Conservation (phyloP, 805 yeast genomes). For the Candida vartiovaarae region DNA sequence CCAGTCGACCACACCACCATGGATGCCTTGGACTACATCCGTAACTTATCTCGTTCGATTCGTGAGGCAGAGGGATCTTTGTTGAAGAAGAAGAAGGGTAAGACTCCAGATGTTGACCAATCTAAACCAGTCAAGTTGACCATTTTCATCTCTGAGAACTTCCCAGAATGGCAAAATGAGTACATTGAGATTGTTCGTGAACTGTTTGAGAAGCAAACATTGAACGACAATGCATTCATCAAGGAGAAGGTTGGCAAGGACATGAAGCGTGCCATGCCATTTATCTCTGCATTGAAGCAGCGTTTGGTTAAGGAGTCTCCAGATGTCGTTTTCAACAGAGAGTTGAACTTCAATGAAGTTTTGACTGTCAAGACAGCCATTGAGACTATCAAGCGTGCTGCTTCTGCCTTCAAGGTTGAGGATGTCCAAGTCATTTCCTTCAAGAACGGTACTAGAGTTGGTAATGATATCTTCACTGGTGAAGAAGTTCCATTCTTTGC, state of each 20-base stretch:
- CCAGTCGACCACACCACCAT: constrained; percentile 55
- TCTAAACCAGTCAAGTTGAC: constrained; percentile 67
- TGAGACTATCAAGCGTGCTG: constrained; percentile 52
- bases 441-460: constrained; percentile 55
- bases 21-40: constrained; percentile 74
- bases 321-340: constrained; percentile 79
- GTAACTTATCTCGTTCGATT: constrained; percentile 69
- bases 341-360: constrained; percentile 74
- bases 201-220: constrained; percentile 55
- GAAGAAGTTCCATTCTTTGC: constrained; percentile 57
- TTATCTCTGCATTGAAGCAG: constrained; percentile 78
- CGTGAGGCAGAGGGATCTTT: constrained; percentile 91
- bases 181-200: constrained; percentile 77
- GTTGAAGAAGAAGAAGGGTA: constrained; percentile 77
- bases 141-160: constrained; percentile 69
- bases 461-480: constrained; percentile 61
- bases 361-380: constrained; percentile 53
- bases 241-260: constrained; percentile 73
- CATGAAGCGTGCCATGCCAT: constrained; percentile 98
- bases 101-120: constrained; percentile 63
- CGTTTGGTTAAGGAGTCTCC: constrained; percentile 67
- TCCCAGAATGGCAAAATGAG: constrained; percentile 86
- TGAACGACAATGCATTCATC: constrained; percentile 58
- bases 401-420: constrained; percentile 50
- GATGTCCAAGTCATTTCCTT: constrained; percentile 56